These are phyloP conservation scores for Mycena filopes DNA, from an alignment of 768 basidiomycete species.

Conservation along the genomic window DNA sequence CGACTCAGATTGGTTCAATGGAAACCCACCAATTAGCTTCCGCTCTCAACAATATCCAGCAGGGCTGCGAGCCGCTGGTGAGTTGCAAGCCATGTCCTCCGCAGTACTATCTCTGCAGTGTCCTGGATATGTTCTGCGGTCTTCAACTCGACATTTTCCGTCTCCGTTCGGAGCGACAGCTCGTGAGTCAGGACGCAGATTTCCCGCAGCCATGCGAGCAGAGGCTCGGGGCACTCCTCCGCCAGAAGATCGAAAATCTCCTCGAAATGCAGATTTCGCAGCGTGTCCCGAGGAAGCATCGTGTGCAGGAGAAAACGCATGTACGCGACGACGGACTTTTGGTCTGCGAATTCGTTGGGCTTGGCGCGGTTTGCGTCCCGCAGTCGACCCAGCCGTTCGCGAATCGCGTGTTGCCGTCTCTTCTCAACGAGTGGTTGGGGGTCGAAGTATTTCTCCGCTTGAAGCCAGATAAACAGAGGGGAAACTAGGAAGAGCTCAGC, in stretches of 20 bases:
- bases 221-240: slow-evolving; percentile 18
- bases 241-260: slow-evolving; percentile 20
- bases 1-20: no score
- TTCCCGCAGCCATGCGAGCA: slow-evolving; percentile 23
- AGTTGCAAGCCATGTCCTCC: slow-evolving; percentile 11
- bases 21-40: no score
- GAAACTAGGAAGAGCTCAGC: slow-evolving; percentile 18
- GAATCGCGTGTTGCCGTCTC: slow-evolving; percentile 24
- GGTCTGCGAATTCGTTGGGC: slow-evolving; percentile 4
- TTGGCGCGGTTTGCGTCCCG: slow-evolving; percentile 4
- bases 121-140: slow-evolving; percentile 25
- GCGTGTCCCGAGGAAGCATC: slow-evolving; percentile 25
- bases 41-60: background rate
- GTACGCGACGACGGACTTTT: slow-evolving; percentile 22
- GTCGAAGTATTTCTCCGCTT: slow-evolving; percentile 29
- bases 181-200: slow-evolving; percentile 11
- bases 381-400: slow-evolving; percentile 18
- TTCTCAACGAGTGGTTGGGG: slow-evolving; percentile 28
- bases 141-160: slow-evolving; percentile 14
- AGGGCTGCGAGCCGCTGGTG: slow-evolving; percentile 9
- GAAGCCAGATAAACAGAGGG: slow-evolving; percentile 28
- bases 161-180: slow-evolving; percentile 8
- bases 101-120: slow-evolving; percentile 18
- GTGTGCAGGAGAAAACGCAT: slow-evolving; percentile 21
- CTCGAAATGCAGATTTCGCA: slow-evolving; percentile 8